Base-by-base conservation (phyloP, 192 early-diverging fungal species). In the Phlyctochytrium bullatum region DNA sequence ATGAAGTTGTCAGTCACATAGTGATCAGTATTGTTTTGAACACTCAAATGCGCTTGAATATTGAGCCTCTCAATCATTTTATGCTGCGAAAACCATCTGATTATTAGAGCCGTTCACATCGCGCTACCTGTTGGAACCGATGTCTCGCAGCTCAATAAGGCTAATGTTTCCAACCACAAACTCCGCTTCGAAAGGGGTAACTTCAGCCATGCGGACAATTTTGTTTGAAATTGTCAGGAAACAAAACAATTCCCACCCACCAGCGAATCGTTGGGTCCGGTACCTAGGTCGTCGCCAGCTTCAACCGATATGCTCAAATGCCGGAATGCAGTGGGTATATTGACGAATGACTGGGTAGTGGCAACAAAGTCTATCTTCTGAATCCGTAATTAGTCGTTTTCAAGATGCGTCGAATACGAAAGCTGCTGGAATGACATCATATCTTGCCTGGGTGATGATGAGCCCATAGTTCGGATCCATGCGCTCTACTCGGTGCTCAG, bases 1-100 rank as follows among this genome's bases (percentile, higher is more conserved):
- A 81, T 30, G 30, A 84, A 68, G 1, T 40, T 35, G 29, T 78
- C 78, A 4, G 79, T 69, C 36, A 84, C 71, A 65, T 73, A 84
- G 40, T 79, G 78, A 50, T 84, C 82, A 29, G 56, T 65, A 30
- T 74, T 62, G 16, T 64, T 35, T 62, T 64, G 61, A 27, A 70
- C 64, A 69, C 78, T 81, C 36, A 62, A 52, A 69, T 84, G 82
- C 23, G 82, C 79, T 62, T 84, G 79, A 50, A 84, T 79, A 59
- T 84, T 84, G 20, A 84, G 62, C 24, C 47, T 52, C 58, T 84
- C 82, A 17, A 81, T 31, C 0, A 53, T 59, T 50, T 84, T 68
- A 53, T 84, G 82, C 25, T 79, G 78, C 24, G 59, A 69, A 63
- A 75, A 68, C 82, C 82, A 84, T 53, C 73, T 57, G 16, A 6